Evolutionary conservation across 2,329 filamentous ascomycete species (phyloP), one percentile per base, ranked within the genome.

Genomic region (Huntiella decipiens): DNA sequence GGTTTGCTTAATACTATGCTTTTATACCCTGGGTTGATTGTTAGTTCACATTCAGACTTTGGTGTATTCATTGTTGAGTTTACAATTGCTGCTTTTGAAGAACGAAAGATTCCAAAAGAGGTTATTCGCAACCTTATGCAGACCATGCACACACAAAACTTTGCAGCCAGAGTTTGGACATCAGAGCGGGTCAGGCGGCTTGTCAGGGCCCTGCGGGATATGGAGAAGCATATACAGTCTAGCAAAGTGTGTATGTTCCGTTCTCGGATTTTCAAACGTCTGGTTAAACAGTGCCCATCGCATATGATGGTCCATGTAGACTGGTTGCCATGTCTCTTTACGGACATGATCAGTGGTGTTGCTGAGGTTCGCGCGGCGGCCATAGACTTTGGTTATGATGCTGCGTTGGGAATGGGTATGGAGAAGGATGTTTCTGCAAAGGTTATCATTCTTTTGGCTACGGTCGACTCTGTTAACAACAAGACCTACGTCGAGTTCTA

Each of bases 261-360:
- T 12, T 67, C 94, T 8, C 67, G 76, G 40, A 79, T 93, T 44
- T 95, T 94, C 57, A 75, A 77, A 51, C 79, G 77, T 45, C 66
- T 98, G 2, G 54, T 94, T 17, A 72, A 73, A 49, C 82, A 92
- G 60, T 73, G 77, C 4, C 78, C 72, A 43, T 61, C 67, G 13
- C 65, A 75, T 16, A 93, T 98, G 78, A 62, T 77, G 12, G 63
- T 70, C 17, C 76, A 85, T 46, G 67, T 72, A 2, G 71, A 83
- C 49, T 98, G 91, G 88, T 66, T 95, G 42, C 70, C 80, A 44
- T 80, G 92, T 57, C 65, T 94, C 15, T 77, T 96, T 52, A 76
- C 76, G 15, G 84, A 85, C 43, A 78, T 95, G 68, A 68, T 93
- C 35, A 86, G 84, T 59, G 75, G 66, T 31, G 65, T 86, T 42